Conservation (phyloP, 2,329 filamentous ascomycete species). For the Pseudogymnoascus sp. region DNA sequence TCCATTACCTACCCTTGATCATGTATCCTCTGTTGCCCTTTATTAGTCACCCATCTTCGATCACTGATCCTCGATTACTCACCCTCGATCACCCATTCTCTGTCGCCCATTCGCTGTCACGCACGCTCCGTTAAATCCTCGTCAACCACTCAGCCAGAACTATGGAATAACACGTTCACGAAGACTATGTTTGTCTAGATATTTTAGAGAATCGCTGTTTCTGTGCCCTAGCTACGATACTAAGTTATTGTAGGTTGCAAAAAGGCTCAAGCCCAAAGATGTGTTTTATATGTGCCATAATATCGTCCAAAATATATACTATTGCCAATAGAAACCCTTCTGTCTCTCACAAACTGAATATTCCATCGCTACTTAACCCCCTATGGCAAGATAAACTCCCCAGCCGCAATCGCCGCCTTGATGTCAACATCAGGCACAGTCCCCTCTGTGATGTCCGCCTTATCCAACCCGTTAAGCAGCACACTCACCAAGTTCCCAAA, state of each 20-base stretch:
- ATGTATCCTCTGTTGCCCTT: too few species aligned
- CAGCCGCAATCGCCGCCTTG: conserved; percentile 13
- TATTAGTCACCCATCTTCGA: too few species aligned
- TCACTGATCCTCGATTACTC: too few species aligned
- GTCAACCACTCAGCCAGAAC: too few species aligned
- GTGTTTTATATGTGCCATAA: not conserved
- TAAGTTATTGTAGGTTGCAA: too few species aligned
- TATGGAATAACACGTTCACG: not conserved
- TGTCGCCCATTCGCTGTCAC: too few species aligned
- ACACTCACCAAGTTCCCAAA: conserved; percentile 42
- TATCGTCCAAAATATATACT: not conserved
- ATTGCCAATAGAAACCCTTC: not conserved
- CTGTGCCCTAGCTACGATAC: not conserved
- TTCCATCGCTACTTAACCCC: not conserved
- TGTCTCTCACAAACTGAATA: not conserved
- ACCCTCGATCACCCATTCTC: too few species aligned
- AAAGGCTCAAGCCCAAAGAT: too few species aligned
- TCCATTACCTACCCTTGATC: too few species aligned
- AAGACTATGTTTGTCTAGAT: not conserved
- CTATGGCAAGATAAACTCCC: conserved; percentile 14
- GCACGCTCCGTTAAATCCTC: too few species aligned
- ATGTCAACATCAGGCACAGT: conserved; percentile 15
- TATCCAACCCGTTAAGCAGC: conserved; percentile 24
- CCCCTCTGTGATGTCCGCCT: conserved; percentile 1
- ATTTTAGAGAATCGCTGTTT: not conserved